Conservation (phyloP, 805 yeast species). For the Nakazawaea wickerhamii region DNA sequence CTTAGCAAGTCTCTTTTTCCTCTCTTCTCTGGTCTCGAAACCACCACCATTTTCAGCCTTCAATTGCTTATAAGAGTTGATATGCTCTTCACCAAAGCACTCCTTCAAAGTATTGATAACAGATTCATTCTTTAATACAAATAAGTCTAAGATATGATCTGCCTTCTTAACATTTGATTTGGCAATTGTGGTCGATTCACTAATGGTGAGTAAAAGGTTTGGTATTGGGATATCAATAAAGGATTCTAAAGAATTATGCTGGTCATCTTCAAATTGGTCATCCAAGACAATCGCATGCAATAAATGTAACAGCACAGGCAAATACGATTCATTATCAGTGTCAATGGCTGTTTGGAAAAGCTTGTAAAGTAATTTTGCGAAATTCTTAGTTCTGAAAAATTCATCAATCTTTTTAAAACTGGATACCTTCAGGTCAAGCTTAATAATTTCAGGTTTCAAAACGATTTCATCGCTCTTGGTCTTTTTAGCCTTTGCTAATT, state of each 20-base stretch:
- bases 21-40: slow-evolving; percentile 51
- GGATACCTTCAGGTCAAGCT: slow-evolving; percentile 23
- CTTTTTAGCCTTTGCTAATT: slow-evolving; percentile 33
- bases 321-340: slow-evolving; percentile 44
- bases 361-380: slow-evolving; percentile 55
- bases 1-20: slow-evolving; percentile 51
- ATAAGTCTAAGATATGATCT: slow-evolving; percentile 44
- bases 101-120: slow-evolving; percentile 47
- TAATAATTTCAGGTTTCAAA: slow-evolving; percentile 39
- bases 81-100: slow-evolving; percentile 52
- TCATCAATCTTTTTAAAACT: slow-evolving; percentile 39
- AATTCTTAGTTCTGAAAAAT: slow-evolving; percentile 44
- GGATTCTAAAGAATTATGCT: slow-evolving; percentile 23
- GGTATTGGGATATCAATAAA: slow-evolving; percentile 53
- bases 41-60: slow-evolving; percentile 33
- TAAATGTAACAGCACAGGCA: slow-evolving; percentile 60
- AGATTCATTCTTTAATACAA: slow-evolving; percentile 43
- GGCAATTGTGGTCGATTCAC: slow-evolving; percentile 43
- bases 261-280: slow-evolving; percentile 35
- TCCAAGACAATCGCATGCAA: slow-evolving; percentile 54
- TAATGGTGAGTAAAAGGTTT: slow-evolving; percentile 47
- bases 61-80: slow-evolving; percentile 43
- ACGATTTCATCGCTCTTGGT: slow-evolving; percentile 37
- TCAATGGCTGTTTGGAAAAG: slow-evolving; percentile 49
- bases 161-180: slow-evolving; percentile 49